Base-by-base conservation (phyloP, 2,329 filamentous ascomycete genomes). In the Botrytis medusae region DNA sequence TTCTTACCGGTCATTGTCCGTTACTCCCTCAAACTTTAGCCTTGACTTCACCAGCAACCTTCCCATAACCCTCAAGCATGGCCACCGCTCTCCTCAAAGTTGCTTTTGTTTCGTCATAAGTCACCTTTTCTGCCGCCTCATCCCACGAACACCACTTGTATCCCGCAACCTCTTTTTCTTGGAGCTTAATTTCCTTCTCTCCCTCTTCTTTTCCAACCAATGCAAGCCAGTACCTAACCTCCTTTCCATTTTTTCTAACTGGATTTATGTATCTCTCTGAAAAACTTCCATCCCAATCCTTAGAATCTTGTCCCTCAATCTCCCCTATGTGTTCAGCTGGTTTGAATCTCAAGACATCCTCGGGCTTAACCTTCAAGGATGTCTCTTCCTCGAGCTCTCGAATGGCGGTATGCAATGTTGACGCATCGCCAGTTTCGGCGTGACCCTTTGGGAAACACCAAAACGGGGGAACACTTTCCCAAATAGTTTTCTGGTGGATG, bases 391-490 rank as follows among this genome's bases (percentile, higher is more conserved):
- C 40, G 2, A 78, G 51, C 51, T 77, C 76, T 37, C 76, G 69
- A 12, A 74, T 73, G 7, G 75, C 77, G 2, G 76, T 76, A 34
- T 61, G 48, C 16, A 73, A 7, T 0, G 65, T 18, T 1, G 69
- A 72, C 2, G 16, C 25, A 57, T 78, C 77, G n/a, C 3, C 10
- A 4, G 51, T 9, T 65, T 77, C 76, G 8, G 76, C 59, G 16
- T 78, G 75, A 1, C 75, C 76, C 69, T 78, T 78, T 22, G 77
- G 76, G 44, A 78, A 74, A 32, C 61, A 65, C 76, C 77, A 78
- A 70, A 71, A 76, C 22, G 71, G 44, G 32, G 69, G 48, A n/a
- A 25, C 18, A 8, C 37, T 22, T 22, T 61, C 59, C 42, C 29
- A 42, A 25, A 68, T 40, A 14, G 76, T 75, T 44, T 71, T 75